These are phyloP conservation scores for Komagataella ulmi DNA, from an alignment of 805 yeast species.

Conservation along the genomic window DNA sequence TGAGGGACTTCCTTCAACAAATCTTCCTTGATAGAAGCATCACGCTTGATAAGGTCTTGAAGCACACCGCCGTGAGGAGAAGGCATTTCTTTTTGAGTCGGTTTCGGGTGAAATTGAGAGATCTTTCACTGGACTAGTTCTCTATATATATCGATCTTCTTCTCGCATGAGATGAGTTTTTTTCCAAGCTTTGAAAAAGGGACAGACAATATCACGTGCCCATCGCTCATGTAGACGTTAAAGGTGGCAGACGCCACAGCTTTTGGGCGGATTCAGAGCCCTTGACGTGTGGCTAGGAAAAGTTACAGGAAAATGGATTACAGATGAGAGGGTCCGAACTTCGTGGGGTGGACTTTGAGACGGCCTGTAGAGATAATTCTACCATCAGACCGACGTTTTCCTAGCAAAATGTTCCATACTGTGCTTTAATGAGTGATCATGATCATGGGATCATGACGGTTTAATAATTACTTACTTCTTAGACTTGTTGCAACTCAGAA, in stretches of 20 bases:
- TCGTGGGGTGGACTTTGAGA: not conserved
- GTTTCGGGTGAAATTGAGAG: not conserved
- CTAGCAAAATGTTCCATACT: not conserved
- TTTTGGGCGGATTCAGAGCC: not conserved
- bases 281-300: not conserved
- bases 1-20: slow-evolving; percentile 45
- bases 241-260: not conserved
- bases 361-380: not conserved
- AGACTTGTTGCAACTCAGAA: not conserved
- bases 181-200: not conserved
- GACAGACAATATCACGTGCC: not conserved
- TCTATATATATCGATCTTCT: not conserved
- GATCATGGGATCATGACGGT: not conserved
- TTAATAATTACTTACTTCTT: not conserved
- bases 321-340: too few relatives aligned
- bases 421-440: not conserved
- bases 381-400: not conserved
- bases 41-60: slow-evolving; percentile 79
- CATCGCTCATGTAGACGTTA: not conserved
- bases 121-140: not conserved
- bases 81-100: slow-evolving; percentile 28
- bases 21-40: slow-evolving; percentile 40
- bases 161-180: not conserved
- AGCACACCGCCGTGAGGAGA: slow-evolving; percentile 88
- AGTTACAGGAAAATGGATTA: too few relatives aligned